Evolutionary conservation across 257 asterid species (phyloP).

Genomic region (Linderniella brevidens): DNA sequence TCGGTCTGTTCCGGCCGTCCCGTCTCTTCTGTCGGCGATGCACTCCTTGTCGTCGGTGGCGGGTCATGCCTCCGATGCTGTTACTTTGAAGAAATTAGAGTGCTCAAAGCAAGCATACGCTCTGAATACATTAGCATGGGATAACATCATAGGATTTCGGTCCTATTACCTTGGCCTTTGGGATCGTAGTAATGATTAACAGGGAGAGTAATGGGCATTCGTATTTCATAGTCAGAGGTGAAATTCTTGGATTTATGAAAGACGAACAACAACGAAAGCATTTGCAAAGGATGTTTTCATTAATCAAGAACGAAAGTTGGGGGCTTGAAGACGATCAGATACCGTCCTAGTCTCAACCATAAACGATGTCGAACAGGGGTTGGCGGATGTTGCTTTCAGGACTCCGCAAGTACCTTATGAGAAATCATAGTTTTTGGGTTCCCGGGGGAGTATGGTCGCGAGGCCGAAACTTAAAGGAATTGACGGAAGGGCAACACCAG

Average conservation of each 20-base stretch:
- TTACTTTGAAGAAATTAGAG: constrained; percentile 9
- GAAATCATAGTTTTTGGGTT: constrained; percentile 41
- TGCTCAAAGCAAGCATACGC: constrained; percentile 7
- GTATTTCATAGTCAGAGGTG: constrained; percentile 8
- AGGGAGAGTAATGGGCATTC: constrained; percentile 6
- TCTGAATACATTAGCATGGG: constrained; percentile 8
- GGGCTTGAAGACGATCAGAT: constrained; percentile 12
- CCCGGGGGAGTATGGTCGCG: constrained; percentile 43
- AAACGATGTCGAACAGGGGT: constrained; percentile 13
- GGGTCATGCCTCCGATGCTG: background rate
- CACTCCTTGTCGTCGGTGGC: background rate
- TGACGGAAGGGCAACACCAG: too few species aligned
- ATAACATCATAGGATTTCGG: constrained; percentile 8
- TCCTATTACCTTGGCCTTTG: constrained; percentile 1
- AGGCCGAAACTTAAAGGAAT: too few species aligned
- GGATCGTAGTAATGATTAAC: background rate
- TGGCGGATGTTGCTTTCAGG: constrained; percentile 15
- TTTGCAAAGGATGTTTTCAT: constrained; percentile 7
- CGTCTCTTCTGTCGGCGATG: background rate
- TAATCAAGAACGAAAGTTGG: constrained; percentile 10
- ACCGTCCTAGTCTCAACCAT: constrained; percentile 12
- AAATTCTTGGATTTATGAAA: constrained; percentile 8
- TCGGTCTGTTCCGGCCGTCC: background rate
- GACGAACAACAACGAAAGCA: constrained; percentile 7
- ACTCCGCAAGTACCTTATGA: constrained; percentile 29